A percentile compares a stretch with the other conserved stretches of the same genome.
These are phyloP conservation scores for Calonectria henricotiae DNA, from an alignment of 2,329 filamentous ascomycete species.

Conservation along the genomic window DNA sequence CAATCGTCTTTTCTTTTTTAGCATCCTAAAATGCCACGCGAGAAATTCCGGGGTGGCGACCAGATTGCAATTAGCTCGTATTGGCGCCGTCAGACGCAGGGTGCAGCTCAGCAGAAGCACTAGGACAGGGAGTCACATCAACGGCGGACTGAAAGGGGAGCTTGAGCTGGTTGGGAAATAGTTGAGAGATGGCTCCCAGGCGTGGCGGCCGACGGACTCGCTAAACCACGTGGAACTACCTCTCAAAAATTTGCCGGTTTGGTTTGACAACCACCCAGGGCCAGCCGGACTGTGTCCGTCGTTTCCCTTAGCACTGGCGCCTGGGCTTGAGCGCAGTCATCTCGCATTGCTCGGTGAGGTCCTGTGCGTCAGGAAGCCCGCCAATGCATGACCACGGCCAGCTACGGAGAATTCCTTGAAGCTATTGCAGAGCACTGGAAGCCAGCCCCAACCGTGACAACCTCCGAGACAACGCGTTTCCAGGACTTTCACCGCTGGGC, in stretches of 20 bases:
- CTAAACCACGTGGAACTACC: conserved; percentile 36
- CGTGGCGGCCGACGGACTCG: conserved; percentile 24
- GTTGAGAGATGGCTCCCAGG: not conserved
- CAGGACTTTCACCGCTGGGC: conserved; percentile 31
- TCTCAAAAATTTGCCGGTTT: conserved; percentile 13
- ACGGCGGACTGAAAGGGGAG: conserved; percentile 12
- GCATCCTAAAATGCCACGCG: conserved; percentile 36
- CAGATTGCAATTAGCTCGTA: conserved; percentile 17
- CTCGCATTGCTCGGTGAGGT: not conserved
- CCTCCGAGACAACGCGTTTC: conserved; percentile 22
- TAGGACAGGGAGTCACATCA: conserved; percentile 3
- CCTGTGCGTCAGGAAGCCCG: conserved; percentile 13
- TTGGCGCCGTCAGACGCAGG: conserved; percentile 25
- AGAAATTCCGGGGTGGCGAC: conserved; percentile 27
- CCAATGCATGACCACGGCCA: not conserved
- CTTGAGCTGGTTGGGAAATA: conserved; percentile 7
- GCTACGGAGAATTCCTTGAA: conserved; percentile 13
- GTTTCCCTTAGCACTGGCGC: conserved; percentile 2
- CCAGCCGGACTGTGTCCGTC: conserved; percentile 2
- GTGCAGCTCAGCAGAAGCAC: not conserved
- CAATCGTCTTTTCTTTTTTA: conserved; percentile 14
- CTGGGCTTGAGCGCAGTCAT: not conserved
- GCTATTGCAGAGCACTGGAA: conserved; percentile 1
- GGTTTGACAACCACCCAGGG: conserved; percentile 11
- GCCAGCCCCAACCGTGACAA: conserved; percentile 11